Percentiles rank a stretch among this genome's conserved stretches.
These are phyloP conservation scores for Aegilops umbellulata DNA, from an alignment of 176 grass and related monocot genomes.

Conservation along the genomic window DNA sequence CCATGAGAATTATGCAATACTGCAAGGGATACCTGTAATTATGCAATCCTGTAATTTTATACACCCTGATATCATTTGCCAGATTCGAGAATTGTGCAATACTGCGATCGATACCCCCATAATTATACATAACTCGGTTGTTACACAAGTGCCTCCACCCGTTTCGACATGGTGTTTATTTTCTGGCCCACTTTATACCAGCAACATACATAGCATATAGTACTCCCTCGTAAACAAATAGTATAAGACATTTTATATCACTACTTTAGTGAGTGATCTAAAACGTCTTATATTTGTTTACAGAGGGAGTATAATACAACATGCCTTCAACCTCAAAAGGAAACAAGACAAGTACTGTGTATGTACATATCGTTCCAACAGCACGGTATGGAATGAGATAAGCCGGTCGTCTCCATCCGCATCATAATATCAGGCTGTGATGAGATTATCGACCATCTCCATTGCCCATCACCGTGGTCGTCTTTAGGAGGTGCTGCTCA, in stretches of 20 bases:
- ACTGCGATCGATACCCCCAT: not conserved
- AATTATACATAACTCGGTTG: not conserved
- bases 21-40: not conserved
- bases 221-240: not conserved
- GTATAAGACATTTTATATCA: too few relatives aligned
- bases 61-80: not conserved
- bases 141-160: not conserved
- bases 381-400: not conserved
- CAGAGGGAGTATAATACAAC: not conserved
- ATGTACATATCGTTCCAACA: constrained; percentile 32
- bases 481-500: constrained; percentile 15
- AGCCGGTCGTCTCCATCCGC: not conserved
- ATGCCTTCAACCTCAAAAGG: not conserved
- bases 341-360: not conserved
- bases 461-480: not conserved
- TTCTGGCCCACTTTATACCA: not conserved
- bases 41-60: not conserved
- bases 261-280: too few relatives aligned
- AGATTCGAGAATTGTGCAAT: not conserved
- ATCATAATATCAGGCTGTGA: not conserved
- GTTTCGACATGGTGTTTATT: not conserved
- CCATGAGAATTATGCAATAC: not conserved
- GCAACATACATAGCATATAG: not conserved
- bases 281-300: too few relatives aligned
- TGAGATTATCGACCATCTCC: not conserved